Evolutionary conservation across 2,329 filamentous ascomycete genomes (phyloP), one percentile per base, ranked within the genome.

Genomic region (Sclerotinia trifoliorum): DNA sequence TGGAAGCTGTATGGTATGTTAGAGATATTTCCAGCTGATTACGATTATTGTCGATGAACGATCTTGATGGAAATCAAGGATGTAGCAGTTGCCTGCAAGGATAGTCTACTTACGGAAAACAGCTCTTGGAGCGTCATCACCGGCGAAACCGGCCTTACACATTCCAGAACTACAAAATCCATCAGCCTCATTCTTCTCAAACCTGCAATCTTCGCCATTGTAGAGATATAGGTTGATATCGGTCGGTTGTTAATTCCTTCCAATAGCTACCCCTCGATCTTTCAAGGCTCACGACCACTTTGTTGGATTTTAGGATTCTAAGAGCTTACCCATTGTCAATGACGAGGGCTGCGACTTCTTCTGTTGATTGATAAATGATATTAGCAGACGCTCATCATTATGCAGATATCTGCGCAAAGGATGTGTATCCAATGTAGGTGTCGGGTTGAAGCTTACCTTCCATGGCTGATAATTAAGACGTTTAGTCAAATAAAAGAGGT

Each of bases 141-240:
- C 95, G 88, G 95, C 95, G 86, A 99, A 99, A 94, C 95, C 95
- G 91, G 95, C 95, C 89, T 99, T 99, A 88, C 95, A 99, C 95
- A 99, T 98, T 90, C 95, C 95, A 85, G 95, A 98, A 90, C 94
- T 98, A 83, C 73, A 79, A 48, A 68, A 68, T 65, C 58, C 49
- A 70, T 75, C 70, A 77, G 75, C 68, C 19, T 71, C 52, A 67
- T 69, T 46, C 55, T 67, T 67, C 55, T 63, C 39, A 51, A 26
- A 19, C 65, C 62, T 56, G 5, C 55, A 70, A 24, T 69, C 56
- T 68, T 69, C 44, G 46, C 56, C 29, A n/a, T 57, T n/a, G 51
- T 19, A 44, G 68, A 55, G 56, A 65, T 68, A 65, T 68, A 55
- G 67, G 44, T 67, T 35, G 66, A 63, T 44, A 66, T 71, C 48